Conservation (phyloP, 2,329 filamentous ascomycete species). For the Pseudogymnoascus sp. region DNA sequence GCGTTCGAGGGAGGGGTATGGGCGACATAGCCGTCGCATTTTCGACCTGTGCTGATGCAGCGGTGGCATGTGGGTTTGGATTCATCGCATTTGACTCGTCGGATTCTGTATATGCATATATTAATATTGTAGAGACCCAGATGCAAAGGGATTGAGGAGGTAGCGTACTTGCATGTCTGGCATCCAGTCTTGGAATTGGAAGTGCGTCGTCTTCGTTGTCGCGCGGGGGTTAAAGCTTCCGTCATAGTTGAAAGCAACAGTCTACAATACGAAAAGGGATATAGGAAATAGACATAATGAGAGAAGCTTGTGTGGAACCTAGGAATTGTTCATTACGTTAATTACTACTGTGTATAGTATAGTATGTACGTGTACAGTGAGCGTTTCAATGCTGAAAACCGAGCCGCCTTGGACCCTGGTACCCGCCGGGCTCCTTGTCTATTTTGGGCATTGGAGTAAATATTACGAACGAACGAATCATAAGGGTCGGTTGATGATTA, state of each 20-base stretch:
- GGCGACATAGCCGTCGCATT: conserved; percentile 22
- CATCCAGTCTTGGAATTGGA: conserved; percentile 19
- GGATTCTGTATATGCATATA: conserved; percentile 19
- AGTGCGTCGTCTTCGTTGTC: not conserved
- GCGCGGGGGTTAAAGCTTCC: not conserved
- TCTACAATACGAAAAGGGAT: not conserved
- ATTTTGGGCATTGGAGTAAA: not conserved
- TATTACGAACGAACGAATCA: not conserved
- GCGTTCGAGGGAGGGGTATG: not conserved
- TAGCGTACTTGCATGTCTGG: conserved; percentile 23
- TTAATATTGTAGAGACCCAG: not conserved
- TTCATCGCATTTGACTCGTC: conserved; percentile 28
- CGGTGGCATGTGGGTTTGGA: conserved; percentile 26
- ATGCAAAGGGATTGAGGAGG: not conserved
- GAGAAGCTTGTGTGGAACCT: not conserved
- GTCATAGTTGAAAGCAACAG: not conserved
- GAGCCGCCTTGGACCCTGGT: not conserved
- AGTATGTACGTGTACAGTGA: not conserved
- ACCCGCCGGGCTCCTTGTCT: not conserved
- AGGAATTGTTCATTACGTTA: not conserved
- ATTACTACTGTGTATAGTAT: not conserved
- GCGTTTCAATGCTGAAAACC: not conserved
- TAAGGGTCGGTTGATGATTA: not conserved
- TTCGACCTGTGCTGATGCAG: conserved; percentile 23
- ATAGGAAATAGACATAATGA: not conserved